Conservation (phyloP, 805 yeast species). For the Lachancea mirantina region DNA sequence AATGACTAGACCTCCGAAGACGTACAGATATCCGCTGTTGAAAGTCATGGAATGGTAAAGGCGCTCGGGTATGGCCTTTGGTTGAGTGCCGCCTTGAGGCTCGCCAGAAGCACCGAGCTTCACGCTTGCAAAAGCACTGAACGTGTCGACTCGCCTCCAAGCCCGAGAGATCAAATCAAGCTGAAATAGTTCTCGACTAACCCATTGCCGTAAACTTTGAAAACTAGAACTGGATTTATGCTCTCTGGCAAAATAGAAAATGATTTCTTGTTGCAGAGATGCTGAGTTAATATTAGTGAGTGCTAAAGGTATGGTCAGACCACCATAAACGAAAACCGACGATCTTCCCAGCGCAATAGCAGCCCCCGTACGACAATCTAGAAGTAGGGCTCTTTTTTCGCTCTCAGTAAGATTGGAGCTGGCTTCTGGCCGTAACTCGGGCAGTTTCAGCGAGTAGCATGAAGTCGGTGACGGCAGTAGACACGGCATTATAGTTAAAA, state of each 20-base stretch:
- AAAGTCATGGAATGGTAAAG: constrained; percentile 53
- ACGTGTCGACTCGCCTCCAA: constrained; percentile 44
- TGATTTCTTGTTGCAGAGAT: constrained; percentile 36
- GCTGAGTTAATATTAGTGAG: constrained; percentile 35
- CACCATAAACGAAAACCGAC: constrained; percentile 60
- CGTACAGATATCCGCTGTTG: constrained; percentile 43
- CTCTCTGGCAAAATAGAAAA: constrained; percentile 25
- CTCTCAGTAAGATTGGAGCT: constrained; percentile 28
- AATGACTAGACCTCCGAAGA: constrained; percentile 59
- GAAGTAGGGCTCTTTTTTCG: constrained; percentile 43
- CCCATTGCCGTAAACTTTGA: constrained; percentile 31
- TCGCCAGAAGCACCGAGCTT: background rate
- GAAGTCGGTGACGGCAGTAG: constrained; percentile 57
- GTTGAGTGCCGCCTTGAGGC: background rate
- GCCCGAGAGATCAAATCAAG: constrained; percentile 50
- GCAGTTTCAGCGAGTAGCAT: constrained; percentile 51
- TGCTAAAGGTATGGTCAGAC: constrained; percentile 52
- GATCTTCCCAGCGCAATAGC: constrained; percentile 53
- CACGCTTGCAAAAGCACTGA: background rate
- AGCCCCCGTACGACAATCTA: constrained; percentile 64
- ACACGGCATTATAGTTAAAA: constrained; percentile 42
- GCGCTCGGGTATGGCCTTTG: constrained; percentile 28
- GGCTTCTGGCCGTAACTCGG: constrained; percentile 31
- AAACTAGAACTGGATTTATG: constrained; percentile 19
- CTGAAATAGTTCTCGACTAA: constrained; percentile 59